Base-by-base conservation (phyloP, 495 filamentous ascomycete species). In the Physcia stellaris region DNA sequence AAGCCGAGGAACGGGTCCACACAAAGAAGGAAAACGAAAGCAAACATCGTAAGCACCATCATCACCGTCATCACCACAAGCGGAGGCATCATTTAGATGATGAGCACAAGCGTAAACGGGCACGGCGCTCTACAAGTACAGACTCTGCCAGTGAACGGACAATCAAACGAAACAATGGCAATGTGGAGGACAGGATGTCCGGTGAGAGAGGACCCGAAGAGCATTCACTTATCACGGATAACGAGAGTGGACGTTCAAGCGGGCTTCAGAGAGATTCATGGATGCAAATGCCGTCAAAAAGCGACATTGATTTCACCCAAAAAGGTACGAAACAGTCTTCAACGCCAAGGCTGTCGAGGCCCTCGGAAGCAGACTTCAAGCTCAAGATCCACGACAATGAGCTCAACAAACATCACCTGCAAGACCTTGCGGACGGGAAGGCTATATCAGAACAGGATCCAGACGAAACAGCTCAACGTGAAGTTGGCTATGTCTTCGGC, bases 211-310 rank as follows among this genome's bases (percentile, higher is more conserved):
- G n/a, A n/a, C n/a, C n/a, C n/a, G n/a, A n/a, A n/a, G n/a, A n/a
- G n/a, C n/a, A n/a, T n/a, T n/a, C n/a, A n/a, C n/a, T n/a, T n/a
- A n/a, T n/a, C n/a, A n/a, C n/a, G n/a, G n/a, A n/a, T n/a, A n/a
- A n/a, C n/a, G n/a, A n/a, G n/a, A n/a, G n/a, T n/a, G n/a, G n/a
- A n/a, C n/a, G n/a, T n/a, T n/a, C n/a, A n/a, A n/a, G n/a, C n/a
- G n/a, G n/a, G 3, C 42, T 73, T 16, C 66, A 75, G 47, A 69
- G 90, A 40, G 92, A 95, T 59, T 72, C 80, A 4, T 98, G 90
- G 90, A 98, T 98, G 92, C 73, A 87, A 46, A 78, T 77, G 2
- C 87, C 90, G 0, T 80, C 80, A 4, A 75, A 74, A 0, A 54
- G 86, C 13, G 84, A 87, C 35, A 66, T 95, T 39, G 86, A 94